A percentile compares a stretch with the other conserved stretches of the same genome.
Evolutionary conservation across 306 rosid genomes (phyloP).

Genomic region (Rosa rugosa): DNA sequence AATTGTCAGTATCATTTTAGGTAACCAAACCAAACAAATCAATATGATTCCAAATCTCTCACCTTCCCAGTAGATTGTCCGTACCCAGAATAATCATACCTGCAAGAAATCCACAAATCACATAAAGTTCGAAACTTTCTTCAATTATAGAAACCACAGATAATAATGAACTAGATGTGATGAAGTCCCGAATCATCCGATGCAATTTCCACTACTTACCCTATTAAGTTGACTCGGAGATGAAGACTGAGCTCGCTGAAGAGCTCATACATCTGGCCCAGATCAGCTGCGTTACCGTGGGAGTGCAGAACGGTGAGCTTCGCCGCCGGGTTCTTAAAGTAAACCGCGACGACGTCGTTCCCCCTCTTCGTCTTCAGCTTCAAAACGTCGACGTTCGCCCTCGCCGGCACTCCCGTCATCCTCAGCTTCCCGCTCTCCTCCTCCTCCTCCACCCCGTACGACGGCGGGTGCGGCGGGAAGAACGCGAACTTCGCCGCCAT

Average conservation of each 20-base stretch:
- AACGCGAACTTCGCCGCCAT: conserved; percentile 97
- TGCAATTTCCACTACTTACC: conserved; percentile 41
- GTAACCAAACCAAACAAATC: not conserved
- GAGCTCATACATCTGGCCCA: conserved; percentile 93
- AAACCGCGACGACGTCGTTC: conserved; percentile 64
- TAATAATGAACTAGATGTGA: no score
- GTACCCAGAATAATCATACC: conserved; percentile 93
- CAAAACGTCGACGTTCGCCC: conserved; percentile 81
- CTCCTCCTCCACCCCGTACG: conserved; percentile 58
- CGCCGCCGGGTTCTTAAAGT: conserved; percentile 64
- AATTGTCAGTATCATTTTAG: not conserved
- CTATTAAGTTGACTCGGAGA: conserved; percentile 81
- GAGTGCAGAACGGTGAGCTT: conserved; percentile 71
- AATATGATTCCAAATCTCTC: conserved; percentile 14
- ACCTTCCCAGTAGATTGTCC: conserved; percentile 95
- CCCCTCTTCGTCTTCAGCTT: conserved; percentile 78
- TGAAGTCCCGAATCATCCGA: not conserved
- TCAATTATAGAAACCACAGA: not conserved
- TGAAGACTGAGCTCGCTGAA: conserved; percentile 77
- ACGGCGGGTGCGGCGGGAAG: conserved; percentile 89
- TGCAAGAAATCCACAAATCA: conserved; percentile 26
- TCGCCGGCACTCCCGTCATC: conserved; percentile 49
- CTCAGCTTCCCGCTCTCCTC: conserved; percentile 46
- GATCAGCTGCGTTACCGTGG: conserved; percentile 97
- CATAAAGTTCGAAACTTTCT: conserved; percentile 12